These are phyloP conservation scores for Ceratorhiza oryzae-sativae DNA, from an alignment of 1,284 basidiomycete species.

Conservation along the genomic window DNA sequence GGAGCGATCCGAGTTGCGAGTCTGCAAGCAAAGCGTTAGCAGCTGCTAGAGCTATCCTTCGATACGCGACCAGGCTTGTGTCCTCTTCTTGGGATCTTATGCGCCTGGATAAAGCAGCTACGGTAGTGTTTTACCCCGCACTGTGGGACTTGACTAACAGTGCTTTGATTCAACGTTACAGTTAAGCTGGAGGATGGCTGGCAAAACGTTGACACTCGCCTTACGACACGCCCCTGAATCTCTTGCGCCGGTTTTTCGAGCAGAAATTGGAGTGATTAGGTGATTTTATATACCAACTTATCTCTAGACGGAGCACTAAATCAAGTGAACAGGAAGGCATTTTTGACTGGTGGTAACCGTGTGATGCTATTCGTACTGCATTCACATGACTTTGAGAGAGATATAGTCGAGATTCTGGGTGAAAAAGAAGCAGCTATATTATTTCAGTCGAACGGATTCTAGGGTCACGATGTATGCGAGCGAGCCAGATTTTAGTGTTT, in stretches of 20 bases:
- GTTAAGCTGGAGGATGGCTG: constrained; percentile 10
- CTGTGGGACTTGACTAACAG: neutral
- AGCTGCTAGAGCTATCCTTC: constrained; percentile 22
- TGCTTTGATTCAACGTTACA: neutral
- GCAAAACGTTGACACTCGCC: neutral
- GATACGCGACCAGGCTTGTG: neutral
- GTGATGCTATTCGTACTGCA: constrained; percentile 15
- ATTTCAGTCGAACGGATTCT: neutral
- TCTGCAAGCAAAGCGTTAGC: constrained; percentile 10
- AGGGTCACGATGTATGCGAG: neutral
- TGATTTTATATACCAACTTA: neutral
- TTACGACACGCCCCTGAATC: constrained; percentile 14
- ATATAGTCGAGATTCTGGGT: constrained; percentile 1
- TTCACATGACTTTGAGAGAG: neutral
- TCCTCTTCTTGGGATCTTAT: constrained; percentile 8
- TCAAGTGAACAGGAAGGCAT: neutral
- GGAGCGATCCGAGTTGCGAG: constrained; percentile 34
- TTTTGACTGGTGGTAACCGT: neutral
- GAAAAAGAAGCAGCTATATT: constrained; percentile 15
- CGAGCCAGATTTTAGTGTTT: neutral
- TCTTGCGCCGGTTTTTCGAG: constrained; percentile 28
- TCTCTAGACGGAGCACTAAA: neutral
- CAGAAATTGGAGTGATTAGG: constrained; percentile 10
- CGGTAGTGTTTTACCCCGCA: neutral
- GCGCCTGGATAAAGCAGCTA: neutral